phyloP scores from a whole-genome alignment of 2,329 filamentous ascomycete genomes.

The Phaeomoniella chlamydospora region DNA sequence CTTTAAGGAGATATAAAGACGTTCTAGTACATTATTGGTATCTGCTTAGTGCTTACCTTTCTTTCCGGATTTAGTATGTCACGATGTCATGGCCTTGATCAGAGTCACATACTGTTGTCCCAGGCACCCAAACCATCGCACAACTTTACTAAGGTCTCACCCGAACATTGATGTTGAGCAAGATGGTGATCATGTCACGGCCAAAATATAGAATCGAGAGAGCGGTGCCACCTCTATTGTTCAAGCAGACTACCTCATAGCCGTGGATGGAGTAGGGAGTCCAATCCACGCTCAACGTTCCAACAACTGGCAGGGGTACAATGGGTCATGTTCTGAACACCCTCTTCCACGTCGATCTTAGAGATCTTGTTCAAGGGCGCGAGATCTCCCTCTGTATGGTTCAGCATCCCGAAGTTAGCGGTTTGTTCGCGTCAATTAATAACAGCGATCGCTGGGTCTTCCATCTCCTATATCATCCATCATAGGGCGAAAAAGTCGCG shows the following conservation, averaged over 20 bases:
- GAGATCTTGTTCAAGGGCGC: constrained; percentile 13
- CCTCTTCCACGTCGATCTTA: constrained; percentile 17
- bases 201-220: constrained; percentile 8
- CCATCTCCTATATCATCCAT: constrained; percentile 12
- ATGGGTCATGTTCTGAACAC: constrained; percentile 20
- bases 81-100: too few relatives aligned
- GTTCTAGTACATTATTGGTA: too few relatives aligned
- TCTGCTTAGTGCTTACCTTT: too few relatives aligned
- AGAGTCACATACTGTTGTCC: too few relatives aligned
- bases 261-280: constrained; percentile 19
- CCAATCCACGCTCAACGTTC: constrained; percentile 14
- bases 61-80: too few relatives aligned
- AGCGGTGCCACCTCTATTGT: constrained; percentile 8
- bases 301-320: constrained; percentile 14
- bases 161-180: too few relatives aligned
- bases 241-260: constrained; percentile 21
- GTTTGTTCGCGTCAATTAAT: constrained; percentile 14
- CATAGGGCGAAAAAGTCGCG: constrained; percentile 8
- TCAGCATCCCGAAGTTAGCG: constrained; percentile 10
- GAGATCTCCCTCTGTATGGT: constrained; percentile 20
- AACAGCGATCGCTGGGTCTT: constrained; percentile 14
- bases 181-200: constrained; percentile 13
- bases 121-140: too few relatives aligned
- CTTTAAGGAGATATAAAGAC: too few relatives aligned
- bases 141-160: too few relatives aligned